Conservation (phyloP, 1,284 basidiomycete species). For the Leucoagaricus sp. region DNA sequence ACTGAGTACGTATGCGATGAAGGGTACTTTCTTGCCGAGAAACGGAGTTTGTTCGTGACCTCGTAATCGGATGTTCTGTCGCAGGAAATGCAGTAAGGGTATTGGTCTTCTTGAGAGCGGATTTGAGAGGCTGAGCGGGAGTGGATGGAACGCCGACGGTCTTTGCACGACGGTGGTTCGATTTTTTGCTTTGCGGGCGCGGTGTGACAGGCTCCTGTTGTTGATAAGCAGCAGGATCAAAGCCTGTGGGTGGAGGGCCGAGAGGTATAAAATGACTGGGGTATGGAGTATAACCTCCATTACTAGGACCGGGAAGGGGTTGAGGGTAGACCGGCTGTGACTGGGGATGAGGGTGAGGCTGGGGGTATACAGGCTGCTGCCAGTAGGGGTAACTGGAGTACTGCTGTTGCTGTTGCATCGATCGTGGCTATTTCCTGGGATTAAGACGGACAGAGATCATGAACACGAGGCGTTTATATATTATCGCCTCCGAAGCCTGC, state of each 20-base stretch:
- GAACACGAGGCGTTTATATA: slow-evolving; percentile 10
- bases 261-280: slow-evolving; percentile 29
- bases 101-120: slow-evolving; percentile 56
- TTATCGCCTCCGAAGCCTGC: slow-evolving; percentile 4
- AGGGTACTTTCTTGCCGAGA: slow-evolving; percentile 17
- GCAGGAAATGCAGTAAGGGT: slow-evolving; percentile 19
- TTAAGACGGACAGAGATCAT: not conserved
- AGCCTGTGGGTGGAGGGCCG: slow-evolving; percentile 28
- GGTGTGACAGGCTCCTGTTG: slow-evolving; percentile 16
- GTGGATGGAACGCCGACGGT: slow-evolving; percentile 17
- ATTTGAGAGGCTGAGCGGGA: slow-evolving; percentile 43
- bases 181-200: slow-evolving; percentile 2
- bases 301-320: slow-evolving; percentile 24
- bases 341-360: slow-evolving; percentile 9
- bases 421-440: not conserved
- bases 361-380: slow-evolving; percentile 15
- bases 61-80: slow-evolving; percentile 15
- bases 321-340: slow-evolving; percentile 14
- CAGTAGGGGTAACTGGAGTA: slow-evolving; percentile 16
- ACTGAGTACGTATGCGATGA: slow-evolving; percentile 20
- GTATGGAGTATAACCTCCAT: slow-evolving; percentile 30
- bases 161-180: slow-evolving; percentile 17
- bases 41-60: slow-evolving; percentile 16
- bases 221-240: slow-evolving; percentile 29
- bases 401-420: slow-evolving; percentile 11